These are phyloP conservation scores for Adenanthera pavonina DNA, from an alignment of 306 rosid species.

Conservation along the genomic window DNA sequence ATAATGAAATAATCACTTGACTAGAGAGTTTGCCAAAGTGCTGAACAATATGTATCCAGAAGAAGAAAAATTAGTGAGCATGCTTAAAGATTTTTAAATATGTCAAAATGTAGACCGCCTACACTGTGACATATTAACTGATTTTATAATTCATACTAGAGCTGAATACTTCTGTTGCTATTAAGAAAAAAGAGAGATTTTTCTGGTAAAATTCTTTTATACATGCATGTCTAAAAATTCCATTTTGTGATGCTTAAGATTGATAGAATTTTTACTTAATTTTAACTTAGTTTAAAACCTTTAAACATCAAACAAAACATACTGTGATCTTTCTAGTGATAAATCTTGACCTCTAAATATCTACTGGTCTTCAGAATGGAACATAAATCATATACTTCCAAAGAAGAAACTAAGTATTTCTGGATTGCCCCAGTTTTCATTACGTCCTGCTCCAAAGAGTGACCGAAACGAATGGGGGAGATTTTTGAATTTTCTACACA, in stretches of 20 bases:
- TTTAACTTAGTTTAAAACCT: background rate
- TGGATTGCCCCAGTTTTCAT: slow-evolving; percentile 44
- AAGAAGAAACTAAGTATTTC: slow-evolving; percentile 27
- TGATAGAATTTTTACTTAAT: background rate
- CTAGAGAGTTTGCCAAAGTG: background rate
- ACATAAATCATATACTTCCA: background rate
- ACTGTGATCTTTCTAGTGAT: slow-evolving; percentile 3
- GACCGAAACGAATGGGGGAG: slow-evolving; percentile 51
- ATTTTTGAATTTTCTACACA: slow-evolving; percentile 45
- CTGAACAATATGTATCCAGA: background rate
- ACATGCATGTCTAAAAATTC: background rate
- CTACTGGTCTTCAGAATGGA: slow-evolving; percentile 50
- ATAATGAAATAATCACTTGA: background rate
- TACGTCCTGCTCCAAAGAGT: slow-evolving; percentile 43
- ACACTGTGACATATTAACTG: background rate
- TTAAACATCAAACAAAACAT: slow-evolving; percentile 8
- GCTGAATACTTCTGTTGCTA: background rate
- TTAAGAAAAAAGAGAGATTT: background rate
- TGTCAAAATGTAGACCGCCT: background rate
- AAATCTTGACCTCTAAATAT: slow-evolving; percentile 29
- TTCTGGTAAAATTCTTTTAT: background rate
- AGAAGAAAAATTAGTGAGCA: background rate
- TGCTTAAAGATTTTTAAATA: background rate
- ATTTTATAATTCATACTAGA: background rate
- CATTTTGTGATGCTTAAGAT: background rate